Evolutionary conservation across 2,329 filamentous ascomycete genomes (phyloP).

Genomic region (Pezicula carpinea): DNA sequence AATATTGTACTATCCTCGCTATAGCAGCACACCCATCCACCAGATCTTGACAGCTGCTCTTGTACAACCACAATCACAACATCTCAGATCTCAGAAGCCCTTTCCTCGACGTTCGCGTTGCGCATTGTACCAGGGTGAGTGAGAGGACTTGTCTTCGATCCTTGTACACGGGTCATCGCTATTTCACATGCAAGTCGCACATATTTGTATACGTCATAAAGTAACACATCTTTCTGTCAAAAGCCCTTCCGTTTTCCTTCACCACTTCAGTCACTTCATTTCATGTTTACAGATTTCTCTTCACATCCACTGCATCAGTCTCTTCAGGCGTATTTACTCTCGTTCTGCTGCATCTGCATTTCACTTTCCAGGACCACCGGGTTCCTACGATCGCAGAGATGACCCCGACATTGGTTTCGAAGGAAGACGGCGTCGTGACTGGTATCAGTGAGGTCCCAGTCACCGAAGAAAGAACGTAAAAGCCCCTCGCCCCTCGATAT

Average conservation of each 20-base stretch:
- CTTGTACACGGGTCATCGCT: too few species aligned
- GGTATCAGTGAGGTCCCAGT: constrained; percentile 11
- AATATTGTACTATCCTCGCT: too few species aligned
- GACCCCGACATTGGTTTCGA: constrained; percentile 8
- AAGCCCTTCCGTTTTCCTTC: background rate
- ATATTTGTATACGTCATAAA: too few species aligned
- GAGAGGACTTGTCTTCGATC: too few species aligned
- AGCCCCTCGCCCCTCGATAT: too few species aligned
- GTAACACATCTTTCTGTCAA: background rate
- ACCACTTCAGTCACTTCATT: background rate
- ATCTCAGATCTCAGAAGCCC: too few species aligned
- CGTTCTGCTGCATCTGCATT: background rate
- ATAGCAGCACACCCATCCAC: too few species aligned
- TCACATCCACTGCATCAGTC: background rate
- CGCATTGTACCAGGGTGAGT: too few species aligned
- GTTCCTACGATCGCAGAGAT: background rate
- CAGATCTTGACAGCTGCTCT: too few species aligned
- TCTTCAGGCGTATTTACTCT: background rate
- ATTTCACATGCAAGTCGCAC: too few species aligned
- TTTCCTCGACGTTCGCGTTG: too few species aligned
- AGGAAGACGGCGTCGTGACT: constrained; percentile 11
- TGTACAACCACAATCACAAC: too few species aligned
- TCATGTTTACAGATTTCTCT: background rate
- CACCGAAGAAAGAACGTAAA: constrained; percentile 9
- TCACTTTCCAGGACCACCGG: background rate